Conservation (phyloP, 2,329 filamentous ascomycete species). For the Pseudocercospora eumusae region DNA sequence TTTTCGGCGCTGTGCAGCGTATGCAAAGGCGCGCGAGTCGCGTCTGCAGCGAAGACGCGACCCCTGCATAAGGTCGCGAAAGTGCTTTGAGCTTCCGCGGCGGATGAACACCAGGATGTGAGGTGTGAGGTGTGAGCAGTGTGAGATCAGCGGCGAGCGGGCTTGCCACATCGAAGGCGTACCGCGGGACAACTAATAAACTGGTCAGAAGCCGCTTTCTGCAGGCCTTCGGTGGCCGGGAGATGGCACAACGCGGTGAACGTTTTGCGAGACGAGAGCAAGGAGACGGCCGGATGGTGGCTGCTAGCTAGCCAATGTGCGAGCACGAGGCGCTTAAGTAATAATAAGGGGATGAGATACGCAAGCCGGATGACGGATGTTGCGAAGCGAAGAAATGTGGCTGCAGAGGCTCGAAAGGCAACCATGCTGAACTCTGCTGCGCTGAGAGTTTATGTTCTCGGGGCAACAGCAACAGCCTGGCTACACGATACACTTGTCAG, state of each 20-base stretch:
- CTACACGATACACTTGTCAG: conserved; percentile 1
- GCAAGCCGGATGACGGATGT: conserved; percentile 15
- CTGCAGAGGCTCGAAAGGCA: not conserved
- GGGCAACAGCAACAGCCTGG: conserved; percentile 11
- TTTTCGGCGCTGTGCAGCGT: conserved; percentile 4
- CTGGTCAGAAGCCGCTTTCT: not conserved
- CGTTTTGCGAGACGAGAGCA: not conserved
- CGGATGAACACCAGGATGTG: not conserved
- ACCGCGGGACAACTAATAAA: not conserved
- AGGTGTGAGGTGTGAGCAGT: not conserved
- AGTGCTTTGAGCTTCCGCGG: not conserved
- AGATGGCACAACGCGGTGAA: not conserved
- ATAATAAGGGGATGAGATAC: conserved; percentile 2
- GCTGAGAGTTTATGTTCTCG: conserved; percentile 13
- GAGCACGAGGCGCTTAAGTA: conserved; percentile 7
- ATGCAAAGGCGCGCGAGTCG: conserved; percentile 1
- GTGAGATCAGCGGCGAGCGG: not conserved
- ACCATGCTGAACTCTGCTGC: conserved; percentile 8
- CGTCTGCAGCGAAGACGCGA: conserved; percentile 1
- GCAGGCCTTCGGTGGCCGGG: not conserved
- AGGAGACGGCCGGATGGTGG: not conserved
- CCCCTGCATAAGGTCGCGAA: conserved; percentile 5
- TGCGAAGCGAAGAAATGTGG: conserved; percentile 15
- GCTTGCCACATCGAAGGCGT: not conserved
- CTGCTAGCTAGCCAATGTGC: conserved; percentile 10